phyloP scores from a whole-genome alignment of 1,284 basidiomycete genomes.

The Irpex sp. region DNA sequence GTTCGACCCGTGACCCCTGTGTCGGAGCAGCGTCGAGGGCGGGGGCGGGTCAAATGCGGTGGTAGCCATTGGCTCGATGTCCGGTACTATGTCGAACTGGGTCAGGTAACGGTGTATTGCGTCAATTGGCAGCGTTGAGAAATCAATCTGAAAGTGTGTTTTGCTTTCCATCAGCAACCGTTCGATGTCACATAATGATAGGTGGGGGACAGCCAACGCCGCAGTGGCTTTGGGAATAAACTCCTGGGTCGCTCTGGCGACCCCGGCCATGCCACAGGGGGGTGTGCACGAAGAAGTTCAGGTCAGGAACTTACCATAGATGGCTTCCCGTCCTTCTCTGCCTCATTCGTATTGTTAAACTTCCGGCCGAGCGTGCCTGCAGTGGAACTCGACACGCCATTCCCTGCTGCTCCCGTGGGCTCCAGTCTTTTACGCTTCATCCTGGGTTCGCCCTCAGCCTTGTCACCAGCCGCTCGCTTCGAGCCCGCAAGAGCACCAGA shows the following conservation, averaged over 20 bases:
- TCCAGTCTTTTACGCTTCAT: constrained; percentile 69
- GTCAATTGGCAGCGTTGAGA: constrained; percentile 55
- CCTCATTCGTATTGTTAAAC: neutral
- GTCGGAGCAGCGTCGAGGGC: constrained; percentile 54
- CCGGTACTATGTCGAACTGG: constrained; percentile 65
- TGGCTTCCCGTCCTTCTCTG: neutral
- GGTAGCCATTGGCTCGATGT: constrained; percentile 66
- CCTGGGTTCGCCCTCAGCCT: constrained; percentile 58
- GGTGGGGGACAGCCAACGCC: neutral
- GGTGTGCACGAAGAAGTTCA: neutral
- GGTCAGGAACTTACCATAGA: constrained; percentile 1
- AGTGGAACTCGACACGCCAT: constrained; percentile 19
- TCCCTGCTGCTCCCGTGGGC: constrained; percentile 16
- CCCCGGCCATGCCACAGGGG: neutral
- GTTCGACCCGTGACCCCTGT: constrained; percentile 39
- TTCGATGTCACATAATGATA: constrained; percentile 3
- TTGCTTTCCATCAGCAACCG: constrained; percentile 4
- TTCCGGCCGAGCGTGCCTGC: neutral
- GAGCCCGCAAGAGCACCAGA: constrained; percentile 13
- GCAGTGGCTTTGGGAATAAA: neutral
- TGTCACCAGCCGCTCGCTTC: constrained; percentile 24
- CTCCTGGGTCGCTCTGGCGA: neutral
- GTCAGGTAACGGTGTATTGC: constrained; percentile 66
- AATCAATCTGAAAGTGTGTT: constrained; percentile 55
- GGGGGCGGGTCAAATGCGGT: constrained; percentile 62